phyloP scores from a whole-genome alignment of 352 stramenopile species.

The Hyphochytrium catenoides region DNA sequence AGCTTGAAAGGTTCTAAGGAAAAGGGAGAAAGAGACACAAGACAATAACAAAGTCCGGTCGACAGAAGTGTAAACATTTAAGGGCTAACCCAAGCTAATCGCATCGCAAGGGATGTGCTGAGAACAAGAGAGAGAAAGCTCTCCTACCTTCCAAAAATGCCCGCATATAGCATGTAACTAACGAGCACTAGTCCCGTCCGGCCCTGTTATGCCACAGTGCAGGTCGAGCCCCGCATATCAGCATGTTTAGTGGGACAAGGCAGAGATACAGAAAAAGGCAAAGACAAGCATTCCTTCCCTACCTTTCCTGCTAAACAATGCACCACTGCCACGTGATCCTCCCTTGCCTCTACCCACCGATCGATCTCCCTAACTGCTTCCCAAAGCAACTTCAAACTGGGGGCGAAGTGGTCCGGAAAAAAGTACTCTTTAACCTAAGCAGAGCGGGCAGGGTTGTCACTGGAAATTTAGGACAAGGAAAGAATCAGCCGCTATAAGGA shows the following conservation, averaged over 20 bases:
- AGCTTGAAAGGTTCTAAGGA: background rate
- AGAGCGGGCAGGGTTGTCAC: too few relatives aligned
- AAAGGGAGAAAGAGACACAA: background rate
- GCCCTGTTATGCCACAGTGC: too few relatives aligned
- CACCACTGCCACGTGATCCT: conserved; percentile 43
- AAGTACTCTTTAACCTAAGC: conserved; percentile 38
- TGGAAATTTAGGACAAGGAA: too few relatives aligned
- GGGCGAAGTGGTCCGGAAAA: conserved; percentile 51
- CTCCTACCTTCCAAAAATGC: conserved; percentile 21
- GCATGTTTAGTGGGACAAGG: too few relatives aligned
- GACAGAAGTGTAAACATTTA: background rate
- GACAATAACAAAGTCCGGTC: conserved; percentile 2
- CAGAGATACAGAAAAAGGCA: too few relatives aligned
- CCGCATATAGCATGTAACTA: conserved; percentile 44
- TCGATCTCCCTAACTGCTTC: conserved; percentile 60
- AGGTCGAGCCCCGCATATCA: too few relatives aligned
- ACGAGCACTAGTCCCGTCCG: conserved; percentile 49
- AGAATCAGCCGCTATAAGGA: too few relatives aligned
- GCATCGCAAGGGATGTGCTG: background rate
- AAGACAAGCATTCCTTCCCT: too few relatives aligned
- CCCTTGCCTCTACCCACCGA: conserved; percentile 26
- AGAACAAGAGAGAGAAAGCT: background rate
- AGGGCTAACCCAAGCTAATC: background rate
- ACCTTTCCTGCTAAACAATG: conserved; percentile 50
- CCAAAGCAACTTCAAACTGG: conserved; percentile 16